A percentile compares a stretch with the other conserved stretches of the same genome.
Evolutionary conservation across 371 early-diverging fungal species (phyloP).

Genomic region (Aphelidium insulamus): DNA sequence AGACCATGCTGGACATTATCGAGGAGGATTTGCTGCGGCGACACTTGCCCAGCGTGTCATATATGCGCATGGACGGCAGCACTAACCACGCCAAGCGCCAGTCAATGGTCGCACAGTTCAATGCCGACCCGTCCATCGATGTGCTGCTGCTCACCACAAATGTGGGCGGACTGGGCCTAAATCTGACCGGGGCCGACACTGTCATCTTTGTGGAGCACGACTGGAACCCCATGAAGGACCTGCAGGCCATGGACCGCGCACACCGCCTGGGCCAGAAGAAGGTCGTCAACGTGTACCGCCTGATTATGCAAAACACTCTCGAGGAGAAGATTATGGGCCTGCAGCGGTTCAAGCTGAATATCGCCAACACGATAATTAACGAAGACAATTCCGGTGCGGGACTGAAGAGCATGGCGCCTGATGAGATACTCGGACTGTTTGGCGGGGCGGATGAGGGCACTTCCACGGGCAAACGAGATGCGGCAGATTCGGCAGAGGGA

Average conservation of each 20-base stretch:
- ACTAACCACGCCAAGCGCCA: conserved; percentile 66
- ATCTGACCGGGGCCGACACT: conserved; percentile 96
- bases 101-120: conserved; percentile 82
- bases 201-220: conserved; percentile 99
- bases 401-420: conserved; percentile 76
- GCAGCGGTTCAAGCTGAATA: conserved; percentile 96
- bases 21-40: conserved; percentile 64
- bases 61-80: conserved; percentile 89
- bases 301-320: conserved; percentile 72
- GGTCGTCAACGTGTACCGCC: conserved; percentile 84
- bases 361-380: conserved; percentile 92
- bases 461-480: too few species aligned
- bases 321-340: conserved; percentile 94
- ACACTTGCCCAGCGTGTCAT: conserved; percentile 69
- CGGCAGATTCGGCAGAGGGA: too few species aligned
- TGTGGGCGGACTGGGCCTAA: conserved; percentile 97
- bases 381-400: conserved; percentile 76
- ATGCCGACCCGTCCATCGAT: conserved; percentile 86
- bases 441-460: too few species aligned
- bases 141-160: conserved; percentile 88
- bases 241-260: conserved; percentile 96
- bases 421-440: conserved; percentile 85
- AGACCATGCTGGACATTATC: conserved; percentile 90
- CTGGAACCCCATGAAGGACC: conserved; percentile 97
- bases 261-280: conserved; percentile 95